Base-by-base conservation (phyloP, 192 early-diverging fungal species). In the Linnemannia exigua region DNA sequence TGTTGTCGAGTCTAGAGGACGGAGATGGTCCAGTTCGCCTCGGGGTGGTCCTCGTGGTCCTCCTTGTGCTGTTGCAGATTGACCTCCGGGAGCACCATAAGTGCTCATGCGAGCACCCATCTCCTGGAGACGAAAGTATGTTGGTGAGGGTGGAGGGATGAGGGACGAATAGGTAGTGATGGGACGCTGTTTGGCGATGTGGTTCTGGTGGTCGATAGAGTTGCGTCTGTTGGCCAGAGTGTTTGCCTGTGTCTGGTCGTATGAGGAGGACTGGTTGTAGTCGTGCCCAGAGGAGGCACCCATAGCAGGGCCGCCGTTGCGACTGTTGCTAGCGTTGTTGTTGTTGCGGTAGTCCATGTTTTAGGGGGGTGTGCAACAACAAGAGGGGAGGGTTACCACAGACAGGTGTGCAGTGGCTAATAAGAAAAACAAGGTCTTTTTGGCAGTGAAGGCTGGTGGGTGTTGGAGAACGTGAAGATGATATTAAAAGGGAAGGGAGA, bases 181-280 rank as follows among this genome's bases (percentile, higher is more conserved):
- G 58, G 82, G 82, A 7, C 82, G 77, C 68, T 85, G 82, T 52
- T 85, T 85, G 31, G 66, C 28, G 15, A 79, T 4, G 15, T 72
- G 46, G 19, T 51, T 44, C n/a, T 79, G 72, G 15, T 68, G 75
- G 75, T 86, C 84, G 46, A 52, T 67, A 31, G 76, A 79, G 35
- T 41, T 44, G 1, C 84, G 74, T 52, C 84, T 79, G 75, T 86
- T 86, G 70, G 84, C 84, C 50, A 86, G 84, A 33, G 84, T 86
- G 52, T 86, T 86, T 50, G 84, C 77, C 20, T 79, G 74, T 33
- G 84, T 86, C 33, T 73, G 68, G 75, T 77, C 74, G 50, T 84
- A 70, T 16, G 74, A 66, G 14, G 74, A 75, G 14, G 74, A 75
- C 9, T 67, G 50, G 44, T 35, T 36, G 75, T 73, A 73, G 44